Base-by-base conservation (phyloP, 805 yeast species). In the Hanseniaspora lachancei region DNA sequence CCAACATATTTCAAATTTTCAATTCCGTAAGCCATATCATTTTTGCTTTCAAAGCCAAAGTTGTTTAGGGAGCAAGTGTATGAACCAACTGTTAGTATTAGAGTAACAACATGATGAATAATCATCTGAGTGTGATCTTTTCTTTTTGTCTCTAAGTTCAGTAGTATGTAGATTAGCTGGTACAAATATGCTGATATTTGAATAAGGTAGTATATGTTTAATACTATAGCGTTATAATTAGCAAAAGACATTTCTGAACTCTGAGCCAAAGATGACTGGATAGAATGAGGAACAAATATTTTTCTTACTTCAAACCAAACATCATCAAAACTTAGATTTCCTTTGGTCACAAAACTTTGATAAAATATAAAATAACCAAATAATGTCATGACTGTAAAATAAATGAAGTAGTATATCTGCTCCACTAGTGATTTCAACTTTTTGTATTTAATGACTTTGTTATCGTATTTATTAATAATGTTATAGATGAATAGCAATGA, bases 91-190 rank as follows among this genome's bases (percentile, higher is more conserved):
- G 84, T 76, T 55, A 89, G 74, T 23, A 72, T 62, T 62, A 81
- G 75, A 0, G 97, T 89, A 57, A 89, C 81, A 57, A 89, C 80
- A 68, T 89, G 97, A 67, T 89, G 97, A 47, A 82, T 71, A 63
- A 88, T 79, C 97, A 89, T 89, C 69, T 89, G 95, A 61, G 70
- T 68, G 66, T 86, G 81, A 66, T 89, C 97, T 65, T 87, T 87
- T 59, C 97, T 78, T 59, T 75, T 78, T 58, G 78, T 81, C 68
- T 89, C 97, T 52, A 88, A 69, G 68, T 87, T 80, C 58, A 89
- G 72, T 2, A 53, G 21, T 18, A 53, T 53, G 34, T 84, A 86
- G 61, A 85, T 74, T 24, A 86, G 73, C 68, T 87, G 95, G 62
- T 85, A 87, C 59, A 86, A 63, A 95, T 95, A 89, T 61, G 78